phyloP scores from a whole-genome alignment of 192 early-diverging fungal genomes.

The Mortierella hygrophila region DNA sequence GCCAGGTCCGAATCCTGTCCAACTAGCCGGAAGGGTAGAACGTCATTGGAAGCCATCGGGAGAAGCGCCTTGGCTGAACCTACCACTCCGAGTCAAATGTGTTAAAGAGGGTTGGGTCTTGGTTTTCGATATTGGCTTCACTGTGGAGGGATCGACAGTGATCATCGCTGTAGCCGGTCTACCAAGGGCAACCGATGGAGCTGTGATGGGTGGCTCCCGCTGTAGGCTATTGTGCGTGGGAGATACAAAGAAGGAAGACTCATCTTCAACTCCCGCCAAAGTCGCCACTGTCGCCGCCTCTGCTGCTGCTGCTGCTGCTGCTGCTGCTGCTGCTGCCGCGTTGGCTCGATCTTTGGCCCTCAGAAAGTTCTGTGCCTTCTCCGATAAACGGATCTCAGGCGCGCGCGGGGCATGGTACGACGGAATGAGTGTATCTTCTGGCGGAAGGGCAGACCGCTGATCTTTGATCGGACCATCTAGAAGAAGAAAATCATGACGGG shows the following conservation, averaged over 20 bases:
- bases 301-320: constrained; percentile 4
- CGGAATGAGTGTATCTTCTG: constrained; percentile 47
- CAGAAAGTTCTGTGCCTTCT: constrained; percentile 31
- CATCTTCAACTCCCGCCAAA: background rate
- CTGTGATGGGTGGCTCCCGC: no score
- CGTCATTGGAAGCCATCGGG: background rate
- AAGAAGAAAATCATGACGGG: background rate
- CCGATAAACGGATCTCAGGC: constrained; percentile 28
- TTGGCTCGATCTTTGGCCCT: constrained; percentile 20
- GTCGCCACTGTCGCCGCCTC: no score
- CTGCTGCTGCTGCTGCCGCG: constrained; percentile 3
- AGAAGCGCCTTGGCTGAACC: background rate
- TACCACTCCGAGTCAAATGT: background rate
- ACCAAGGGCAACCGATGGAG: no score
- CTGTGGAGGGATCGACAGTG: background rate
- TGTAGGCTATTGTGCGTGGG: no score
- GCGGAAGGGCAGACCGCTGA: constrained; percentile 35
- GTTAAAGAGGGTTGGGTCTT: background rate
- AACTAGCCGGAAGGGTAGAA: background rate
- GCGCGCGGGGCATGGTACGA: constrained; percentile 45
- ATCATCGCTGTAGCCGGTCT: background rate
- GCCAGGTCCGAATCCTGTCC: constrained; percentile 5
- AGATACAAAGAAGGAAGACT: no score
- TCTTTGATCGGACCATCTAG: constrained; percentile 46
- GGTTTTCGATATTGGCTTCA: background rate